A percentile compares a stretch with the other conserved stretches of the same genome.
Evolutionary conservation across 1,284 basidiomycete species (phyloP).

Genomic region (Ustilago vetiveriae): DNA sequence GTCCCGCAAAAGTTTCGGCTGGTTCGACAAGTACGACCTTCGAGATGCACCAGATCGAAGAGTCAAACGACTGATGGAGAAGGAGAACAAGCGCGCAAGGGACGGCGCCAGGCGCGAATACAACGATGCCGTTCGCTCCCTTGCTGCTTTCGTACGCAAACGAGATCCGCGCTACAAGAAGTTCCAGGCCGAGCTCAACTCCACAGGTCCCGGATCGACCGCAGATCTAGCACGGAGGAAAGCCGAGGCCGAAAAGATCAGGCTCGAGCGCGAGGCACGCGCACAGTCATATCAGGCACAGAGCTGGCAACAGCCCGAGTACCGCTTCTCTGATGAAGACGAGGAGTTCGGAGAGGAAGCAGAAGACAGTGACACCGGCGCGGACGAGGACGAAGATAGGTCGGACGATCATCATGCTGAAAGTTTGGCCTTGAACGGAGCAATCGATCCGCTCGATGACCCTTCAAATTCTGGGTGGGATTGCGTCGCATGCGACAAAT

Average conservation of each 20-base stretch:
- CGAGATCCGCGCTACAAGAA: conserved; percentile 90
- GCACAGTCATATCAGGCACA: conserved; percentile 73
- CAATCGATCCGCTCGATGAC: conserved; percentile 13
- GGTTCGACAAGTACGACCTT: conserved; percentile 86
- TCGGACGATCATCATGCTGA: too few relatives aligned
- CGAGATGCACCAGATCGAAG: conserved; percentile 86
- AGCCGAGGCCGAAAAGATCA: conserved; percentile 59
- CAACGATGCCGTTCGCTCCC: conserved; percentile 81
- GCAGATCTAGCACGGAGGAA: conserved; percentile 72
- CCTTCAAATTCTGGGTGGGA: conserved; percentile 73
- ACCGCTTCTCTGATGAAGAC: conserved; percentile 54
- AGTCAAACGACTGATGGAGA: conserved; percentile 86
- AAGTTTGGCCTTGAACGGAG: too few relatives aligned
- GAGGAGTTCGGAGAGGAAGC: conserved; percentile 14
- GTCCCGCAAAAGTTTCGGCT: conserved; percentile 87
- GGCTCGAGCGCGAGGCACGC: conserved; percentile 70
- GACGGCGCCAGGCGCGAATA: conserved; percentile 90
- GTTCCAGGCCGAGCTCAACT: conserved; percentile 70
- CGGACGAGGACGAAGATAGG: conserved; percentile 9
- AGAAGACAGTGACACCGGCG: conserved; percentile 4
- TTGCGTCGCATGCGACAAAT: conserved; percentile 93
- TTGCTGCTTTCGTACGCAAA: conserved; percentile 87
- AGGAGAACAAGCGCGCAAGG: conserved; percentile 90
- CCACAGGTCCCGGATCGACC: conserved; percentile 73
- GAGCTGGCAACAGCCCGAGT: conserved; percentile 58